Conservation (phyloP, 2,329 filamentous ascomycete species). For the Claviceps purpurea region DNA sequence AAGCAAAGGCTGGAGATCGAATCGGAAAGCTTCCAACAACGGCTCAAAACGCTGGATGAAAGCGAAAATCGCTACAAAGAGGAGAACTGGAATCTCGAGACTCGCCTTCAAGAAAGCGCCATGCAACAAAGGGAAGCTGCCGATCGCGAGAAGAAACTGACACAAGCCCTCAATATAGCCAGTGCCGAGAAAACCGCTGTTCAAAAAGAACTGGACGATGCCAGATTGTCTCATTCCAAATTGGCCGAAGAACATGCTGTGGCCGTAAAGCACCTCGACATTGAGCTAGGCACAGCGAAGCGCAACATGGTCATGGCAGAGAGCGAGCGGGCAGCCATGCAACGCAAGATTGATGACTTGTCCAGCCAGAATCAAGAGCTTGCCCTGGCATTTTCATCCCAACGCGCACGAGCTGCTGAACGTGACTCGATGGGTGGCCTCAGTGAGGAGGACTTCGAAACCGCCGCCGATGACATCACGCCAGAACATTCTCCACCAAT, state of each 20-base stretch:
- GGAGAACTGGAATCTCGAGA: constrained; percentile 96
- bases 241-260: constrained; percentile 68
- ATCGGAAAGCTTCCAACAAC: constrained; percentile 63
- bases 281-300: constrained; percentile 73
- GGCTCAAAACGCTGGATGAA: constrained; percentile 73
- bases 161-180: constrained; percentile 54
- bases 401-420: constrained; percentile 54
- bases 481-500: constrained; percentile 83
- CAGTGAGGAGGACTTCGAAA: constrained; percentile 51
- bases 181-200: constrained; percentile 62
- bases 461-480: constrained; percentile 54
- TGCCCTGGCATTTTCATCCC: constrained; percentile 66
- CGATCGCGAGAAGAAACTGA: constrained; percentile 73
- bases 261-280: constrained; percentile 70
- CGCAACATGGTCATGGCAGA: constrained; percentile 69
- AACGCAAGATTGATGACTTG: constrained; percentile 78
- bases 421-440: constrained; percentile 44
- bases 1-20: constrained; percentile 73
- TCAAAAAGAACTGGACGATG: constrained; percentile 82
- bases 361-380: constrained; percentile 83
- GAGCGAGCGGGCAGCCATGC: constrained; percentile 61
- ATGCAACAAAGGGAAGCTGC: constrained; percentile 60
- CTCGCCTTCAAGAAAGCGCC: constrained; percentile 73
- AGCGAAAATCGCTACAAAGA: constrained; percentile 95
- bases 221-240: constrained; percentile 67